Evolutionary conservation across 192 early-diverging fungal genomes (phyloP), one percentile per base, ranked within the genome.

Genomic region (Phlyctochytrium arcticum): DNA sequence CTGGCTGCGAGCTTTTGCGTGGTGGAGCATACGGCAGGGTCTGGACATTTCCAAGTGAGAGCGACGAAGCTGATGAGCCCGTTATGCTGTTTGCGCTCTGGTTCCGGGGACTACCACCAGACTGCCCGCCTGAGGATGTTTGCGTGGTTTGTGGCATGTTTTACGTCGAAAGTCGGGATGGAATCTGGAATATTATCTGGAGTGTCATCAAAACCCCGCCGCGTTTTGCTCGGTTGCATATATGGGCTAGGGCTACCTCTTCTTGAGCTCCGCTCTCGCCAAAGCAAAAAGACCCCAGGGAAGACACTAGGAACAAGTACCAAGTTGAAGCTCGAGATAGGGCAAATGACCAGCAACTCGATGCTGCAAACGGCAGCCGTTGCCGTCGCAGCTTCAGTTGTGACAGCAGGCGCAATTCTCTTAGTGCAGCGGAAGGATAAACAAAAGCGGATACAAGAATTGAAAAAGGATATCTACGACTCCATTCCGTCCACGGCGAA

Each of bases 301-400:
- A n/a, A n/a, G n/a, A n/a, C n/a, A n/a, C n/a, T n/a, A n/a, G n/a
- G n/a, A n/a, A n/a, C n/a, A n/a, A n/a, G n/a, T n/a, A n/a, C n/a
- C n/a, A n/a, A n/a, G n/a, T n/a, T n/a, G n/a, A n/a, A n/a, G n/a
- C n/a, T n/a, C n/a, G n/a, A n/a, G n/a, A n/a, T n/a, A n/a, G n/a
- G n/a, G n/a, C n/a, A n/a, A n/a, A n/a, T n/a, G n/a, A n/a, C n/a
- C n/a, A n/a, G n/a, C n/a, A n/a, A n/a, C n/a, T n/a, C n/a, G n/a
- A n/a, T n/a, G n/a, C n/a, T n/a, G n/a, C n/a, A n/a, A n/a, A n/a
- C n/a, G n/a, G n/a, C n/a, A n/a, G 39, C 39, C 21, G 39, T 44
- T 17, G 63, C 63, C 30, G 33, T 65, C 7, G 54, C 54, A 19
- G 63, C 63, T 17, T 65, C 63, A 4, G 54, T 48, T 42, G 37